Evolutionary conservation across 2,329 filamentous ascomycete species (phyloP).

Genomic region (Stemphylium beticola): DNA sequence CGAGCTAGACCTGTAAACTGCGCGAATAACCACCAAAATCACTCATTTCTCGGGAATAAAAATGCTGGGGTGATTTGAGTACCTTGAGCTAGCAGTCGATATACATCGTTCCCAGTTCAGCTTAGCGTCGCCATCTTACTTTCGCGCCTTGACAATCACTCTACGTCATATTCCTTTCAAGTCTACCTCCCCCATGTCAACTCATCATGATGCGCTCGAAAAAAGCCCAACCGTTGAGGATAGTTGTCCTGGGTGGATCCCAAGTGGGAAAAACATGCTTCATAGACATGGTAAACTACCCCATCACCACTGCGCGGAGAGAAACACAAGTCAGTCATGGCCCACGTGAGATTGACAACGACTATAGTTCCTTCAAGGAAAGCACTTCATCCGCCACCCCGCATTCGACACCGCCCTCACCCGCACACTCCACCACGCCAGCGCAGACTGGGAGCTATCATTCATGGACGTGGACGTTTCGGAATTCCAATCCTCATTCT

Average conservation of each 20-base stretch:
- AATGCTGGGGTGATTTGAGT: too few species aligned
- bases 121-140: neutral
- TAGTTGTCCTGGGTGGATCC: slow-evolving; percentile 31
- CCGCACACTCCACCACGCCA: slow-evolving; percentile 18
- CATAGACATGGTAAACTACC: slow-evolving; percentile 25
- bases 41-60: too few species aligned
- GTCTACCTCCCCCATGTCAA: neutral
- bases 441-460: slow-evolving; percentile 7
- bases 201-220: neutral
- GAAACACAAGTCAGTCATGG: too few species aligned
- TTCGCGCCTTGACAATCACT: slow-evolving; percentile 1
- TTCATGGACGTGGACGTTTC: slow-evolving; percentile 31
- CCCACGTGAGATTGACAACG: neutral
- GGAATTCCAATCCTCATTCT: slow-evolving; percentile 13
- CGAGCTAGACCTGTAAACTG: too few species aligned
- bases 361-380: slow-evolving; percentile 14
- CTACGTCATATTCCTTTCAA: neutral
- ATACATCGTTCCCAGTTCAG: neutral
- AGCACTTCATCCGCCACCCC: slow-evolving; percentile 11
- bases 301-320: too few species aligned
- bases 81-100: too few species aligned
- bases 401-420: slow-evolving; percentile 10
- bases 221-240: neutral
- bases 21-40: too few species aligned
- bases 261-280: slow-evolving; percentile 37